Evolutionary conservation across 2,329 filamentous ascomycete species (phyloP).

Genomic region (Alternaria conjuncta): DNA sequence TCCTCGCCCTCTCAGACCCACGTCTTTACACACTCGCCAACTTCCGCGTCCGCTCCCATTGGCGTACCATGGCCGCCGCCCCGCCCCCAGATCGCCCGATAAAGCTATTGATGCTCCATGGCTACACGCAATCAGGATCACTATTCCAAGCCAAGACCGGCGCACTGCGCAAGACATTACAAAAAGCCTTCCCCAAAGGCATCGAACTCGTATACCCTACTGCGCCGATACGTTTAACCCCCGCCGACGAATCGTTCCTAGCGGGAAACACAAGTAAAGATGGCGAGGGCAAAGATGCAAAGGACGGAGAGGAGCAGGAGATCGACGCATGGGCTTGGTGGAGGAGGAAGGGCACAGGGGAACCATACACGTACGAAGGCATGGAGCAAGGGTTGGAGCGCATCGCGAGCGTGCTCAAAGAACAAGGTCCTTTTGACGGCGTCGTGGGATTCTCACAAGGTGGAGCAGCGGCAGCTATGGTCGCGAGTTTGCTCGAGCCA

Average conservation of each 20-base stretch:
- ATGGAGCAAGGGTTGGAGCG: constrained; percentile 71
- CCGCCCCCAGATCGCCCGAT: constrained; percentile 46
- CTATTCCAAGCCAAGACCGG: constrained; percentile 89
- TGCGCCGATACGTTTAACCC: constrained; percentile 51
- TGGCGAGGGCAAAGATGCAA: constrained; percentile 24
- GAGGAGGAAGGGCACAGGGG: constrained; percentile 64
- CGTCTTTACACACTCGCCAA: constrained; percentile 18
- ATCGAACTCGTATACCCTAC: constrained; percentile 57
- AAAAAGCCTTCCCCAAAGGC: constrained; percentile 70
- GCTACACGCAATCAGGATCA: constrained; percentile 88
- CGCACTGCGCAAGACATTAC: constrained; percentile 79
- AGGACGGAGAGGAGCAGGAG: constrained; percentile 56
- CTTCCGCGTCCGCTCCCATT: constrained; percentile 23
- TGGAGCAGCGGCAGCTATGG: constrained; percentile 69
- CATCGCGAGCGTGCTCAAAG: constrained; percentile 58
- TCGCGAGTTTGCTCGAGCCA: constrained; percentile 74
- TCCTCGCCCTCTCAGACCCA: constrained; percentile 6
- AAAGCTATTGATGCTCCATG: constrained; percentile 61
- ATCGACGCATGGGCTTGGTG: constrained; percentile 86
- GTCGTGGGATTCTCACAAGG: constrained; percentile 48
- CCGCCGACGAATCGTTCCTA: constrained; percentile 62
- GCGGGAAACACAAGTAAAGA: constrained; percentile 28
- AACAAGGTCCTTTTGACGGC: constrained; percentile 45
- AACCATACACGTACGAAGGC: constrained; percentile 65
- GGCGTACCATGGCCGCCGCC: constrained; percentile 39